Percentiles rank a stretch among this genome's conserved stretches.
Evolutionary conservation across 2,329 filamentous ascomycete genomes (phyloP).

Genomic region (Curvularia spicifera): DNA sequence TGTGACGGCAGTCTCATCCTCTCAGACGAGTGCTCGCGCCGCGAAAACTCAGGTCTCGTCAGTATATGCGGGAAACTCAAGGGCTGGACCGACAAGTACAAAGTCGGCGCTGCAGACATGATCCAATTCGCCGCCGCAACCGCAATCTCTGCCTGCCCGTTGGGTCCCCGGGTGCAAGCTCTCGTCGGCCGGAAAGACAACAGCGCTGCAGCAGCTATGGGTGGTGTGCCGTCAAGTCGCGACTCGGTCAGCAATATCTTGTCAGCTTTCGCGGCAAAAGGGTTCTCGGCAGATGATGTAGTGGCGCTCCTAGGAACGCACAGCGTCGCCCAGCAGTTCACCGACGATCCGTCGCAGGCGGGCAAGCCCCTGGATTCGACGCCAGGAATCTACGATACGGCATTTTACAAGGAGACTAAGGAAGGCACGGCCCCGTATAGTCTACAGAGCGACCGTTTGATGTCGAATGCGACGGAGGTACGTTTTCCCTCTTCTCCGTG

Average conservation of each 20-base stretch:
- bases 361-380: constrained; percentile 40
- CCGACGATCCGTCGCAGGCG: constrained; percentile 31
- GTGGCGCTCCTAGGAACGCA: constrained; percentile 47
- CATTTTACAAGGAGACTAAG: constrained; percentile 40
- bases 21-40: constrained; percentile 36
- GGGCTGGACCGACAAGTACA: constrained; percentile 50
- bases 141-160: constrained; percentile 33
- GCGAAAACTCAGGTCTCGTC: constrained; percentile 53
- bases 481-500: background rate
- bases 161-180: constrained; percentile 29
- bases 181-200: constrained; percentile 34
- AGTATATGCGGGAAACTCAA: constrained; percentile 50
- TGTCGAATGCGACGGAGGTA: constrained; percentile 31
- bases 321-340: constrained; percentile 34
- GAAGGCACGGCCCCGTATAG: constrained; percentile 35
- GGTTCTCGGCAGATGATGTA: constrained; percentile 37
- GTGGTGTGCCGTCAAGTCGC: constrained; percentile 22
- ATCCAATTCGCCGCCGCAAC: constrained; percentile 36
- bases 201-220: constrained; percentile 19
- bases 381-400: constrained; percentile 36
- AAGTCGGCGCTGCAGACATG: constrained; percentile 38
- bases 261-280: constrained; percentile 35
- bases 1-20: constrained; percentile 39
- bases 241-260: constrained; percentile 29
- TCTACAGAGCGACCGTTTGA: constrained; percentile 28